Evolutionary conservation across 768 basidiomycete species (phyloP).

Genomic region (Chalciporus pseudorubinellus): DNA sequence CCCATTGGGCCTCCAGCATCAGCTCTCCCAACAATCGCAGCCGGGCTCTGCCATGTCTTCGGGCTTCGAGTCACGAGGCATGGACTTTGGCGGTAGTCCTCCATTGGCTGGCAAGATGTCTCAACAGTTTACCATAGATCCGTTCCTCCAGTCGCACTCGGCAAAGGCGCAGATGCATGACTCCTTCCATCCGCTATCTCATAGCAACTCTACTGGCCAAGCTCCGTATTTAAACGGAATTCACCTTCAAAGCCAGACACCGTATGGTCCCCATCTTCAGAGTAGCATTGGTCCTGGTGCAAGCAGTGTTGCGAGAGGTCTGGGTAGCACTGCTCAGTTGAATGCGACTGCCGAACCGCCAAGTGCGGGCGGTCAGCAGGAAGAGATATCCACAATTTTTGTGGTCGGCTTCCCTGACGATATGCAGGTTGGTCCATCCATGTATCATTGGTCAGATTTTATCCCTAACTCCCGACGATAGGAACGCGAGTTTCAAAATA

Average conservation of each 20-base stretch:
- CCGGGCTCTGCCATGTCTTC: slow-evolving; percentile 24
- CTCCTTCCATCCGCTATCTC: slow-evolving; percentile 33
- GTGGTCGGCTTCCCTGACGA: slow-evolving; percentile 99
- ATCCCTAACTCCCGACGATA: slow-evolving; percentile 32
- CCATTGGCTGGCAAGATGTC: slow-evolving; percentile 25
- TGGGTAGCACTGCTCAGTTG: slow-evolving; percentile 30
- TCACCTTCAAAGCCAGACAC: slow-evolving; percentile 69
- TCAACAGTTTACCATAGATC: slow-evolving; percentile 34
- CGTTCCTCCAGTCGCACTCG: slow-evolving; percentile 32
- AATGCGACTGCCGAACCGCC: slow-evolving; percentile 24
- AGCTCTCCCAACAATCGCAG: slow-evolving; percentile 36
- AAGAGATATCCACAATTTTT: slow-evolving; percentile 96
- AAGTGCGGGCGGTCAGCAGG: slow-evolving; percentile 41
- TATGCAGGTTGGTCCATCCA: slow-evolving; percentile 73
- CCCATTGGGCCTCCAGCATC: slow-evolving; percentile 31
- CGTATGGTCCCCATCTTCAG: slow-evolving; percentile 68
- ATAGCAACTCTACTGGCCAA: slow-evolving; percentile 32
- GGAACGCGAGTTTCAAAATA: slow-evolving; percentile 99
- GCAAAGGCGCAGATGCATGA: slow-evolving; percentile 33
- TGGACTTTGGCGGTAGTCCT: slow-evolving; percentile 33
- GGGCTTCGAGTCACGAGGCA: slow-evolving; percentile 27
- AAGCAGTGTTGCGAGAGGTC: slow-evolving; percentile 22
- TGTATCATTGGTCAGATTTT: slow-evolving; percentile 2
- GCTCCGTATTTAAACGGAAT: slow-evolving; percentile 38
- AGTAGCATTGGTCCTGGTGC: slow-evolving; percentile 32